Conservation (phyloP, 1,284 basidiomycete genomes). For the Austropuccinia psidii region DNA sequence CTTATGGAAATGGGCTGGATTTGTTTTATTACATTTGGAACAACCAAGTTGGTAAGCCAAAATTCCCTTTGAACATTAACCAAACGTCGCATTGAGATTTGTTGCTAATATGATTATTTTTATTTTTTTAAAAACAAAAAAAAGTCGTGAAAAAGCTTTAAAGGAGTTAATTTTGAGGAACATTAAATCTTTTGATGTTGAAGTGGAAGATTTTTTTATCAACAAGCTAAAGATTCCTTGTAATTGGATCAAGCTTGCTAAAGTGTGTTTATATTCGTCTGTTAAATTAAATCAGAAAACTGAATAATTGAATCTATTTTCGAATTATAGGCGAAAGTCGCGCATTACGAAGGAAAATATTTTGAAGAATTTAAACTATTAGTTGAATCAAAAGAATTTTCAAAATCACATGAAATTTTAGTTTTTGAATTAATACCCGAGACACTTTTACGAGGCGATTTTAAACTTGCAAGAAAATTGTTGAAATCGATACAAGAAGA, state of each 20-base stretch:
- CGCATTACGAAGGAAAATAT: conserved; percentile 58
- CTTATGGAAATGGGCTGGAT: conserved; percentile 75
- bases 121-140: too few relatives aligned
- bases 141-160: conserved; percentile 67
- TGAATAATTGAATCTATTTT: conserved; percentile 11
- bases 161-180: conserved; percentile 71
- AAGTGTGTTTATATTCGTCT: conserved; percentile 53
- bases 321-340: conserved; percentile 60
- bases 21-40: conserved; percentile 83
- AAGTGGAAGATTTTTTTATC: conserved; percentile 63
- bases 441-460: conserved; percentile 71
- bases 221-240: conserved; percentile 70
- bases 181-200: conserved; percentile 61
- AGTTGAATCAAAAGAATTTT: conserved; percentile 61
- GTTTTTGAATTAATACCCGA: conserved; percentile 80
- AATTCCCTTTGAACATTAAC: neutral
- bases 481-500: conserved; percentile 51
- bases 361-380: conserved; percentile 73
- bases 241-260: conserved; percentile 79
- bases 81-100: neutral
- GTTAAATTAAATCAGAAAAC: conserved; percentile 34
- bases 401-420: conserved; percentile 72
- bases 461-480: conserved; percentile 63
- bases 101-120: neutral
- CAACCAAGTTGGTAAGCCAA: conserved; percentile 62